Conservation (phyloP, 2,329 filamentous ascomycete genomes). For the Microdochium bolleyi region DNA sequence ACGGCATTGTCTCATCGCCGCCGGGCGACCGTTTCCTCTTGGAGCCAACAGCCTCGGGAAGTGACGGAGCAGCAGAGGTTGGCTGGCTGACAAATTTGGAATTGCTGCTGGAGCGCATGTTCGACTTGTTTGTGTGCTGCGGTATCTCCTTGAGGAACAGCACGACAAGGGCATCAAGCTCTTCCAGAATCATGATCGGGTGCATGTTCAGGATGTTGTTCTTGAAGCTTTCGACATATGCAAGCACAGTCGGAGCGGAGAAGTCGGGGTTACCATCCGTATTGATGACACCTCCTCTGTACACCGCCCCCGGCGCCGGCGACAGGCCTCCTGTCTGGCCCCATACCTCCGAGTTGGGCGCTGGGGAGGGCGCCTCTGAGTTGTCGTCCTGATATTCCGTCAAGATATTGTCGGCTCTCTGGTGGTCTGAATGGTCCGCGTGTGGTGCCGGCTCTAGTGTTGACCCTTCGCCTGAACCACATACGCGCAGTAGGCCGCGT, state of each 20-base stretch:
- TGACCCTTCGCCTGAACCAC: conserved; percentile 68
- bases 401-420: conserved; percentile 21
- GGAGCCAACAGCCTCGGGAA: conserved; percentile 16
- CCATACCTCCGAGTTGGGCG: conserved; percentile 46
- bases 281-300: conserved; percentile 28
- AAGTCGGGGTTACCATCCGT: conserved; percentile 47
- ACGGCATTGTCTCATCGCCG: conserved; percentile 16
- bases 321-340: conserved; percentile 47
- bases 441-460: conserved; percentile 43
- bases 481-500: conserved; percentile 66
- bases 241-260: conserved; percentile 37
- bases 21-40: conserved; percentile 51
- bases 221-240: conserved; percentile 49
- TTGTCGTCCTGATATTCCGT: conserved; percentile 31
- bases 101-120: conserved; percentile 8
- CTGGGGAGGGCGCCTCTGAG: conserved; percentile 45
- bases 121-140: conserved; percentile 14
- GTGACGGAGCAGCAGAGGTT: conserved; percentile 12
- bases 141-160: conserved; percentile 39
- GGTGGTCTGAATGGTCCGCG: conserved; percentile 29
- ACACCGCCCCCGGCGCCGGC: conserved; percentile 26
- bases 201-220: conserved; percentile 58
- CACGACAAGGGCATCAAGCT: conserved; percentile 44
- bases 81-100: conserved; percentile 21
- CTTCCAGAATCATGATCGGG: conserved; percentile 47